Evolutionary conservation across 2,329 filamentous ascomycete species (phyloP), one percentile per base, ranked within the genome.

Genomic region (Domatiomyces catenatus): DNA sequence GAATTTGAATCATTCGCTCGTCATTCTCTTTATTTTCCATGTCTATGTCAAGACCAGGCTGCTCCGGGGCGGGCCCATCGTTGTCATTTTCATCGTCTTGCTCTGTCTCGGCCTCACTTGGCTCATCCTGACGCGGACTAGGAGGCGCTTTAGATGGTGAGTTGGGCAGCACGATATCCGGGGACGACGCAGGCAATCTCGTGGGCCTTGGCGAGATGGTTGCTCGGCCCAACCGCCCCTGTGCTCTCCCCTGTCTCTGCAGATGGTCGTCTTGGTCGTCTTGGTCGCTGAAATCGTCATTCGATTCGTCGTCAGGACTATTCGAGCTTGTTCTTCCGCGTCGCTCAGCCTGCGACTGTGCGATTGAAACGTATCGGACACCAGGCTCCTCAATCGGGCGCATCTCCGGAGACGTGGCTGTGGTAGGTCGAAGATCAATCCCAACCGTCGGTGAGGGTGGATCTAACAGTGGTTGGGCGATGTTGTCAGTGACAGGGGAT

Each of bases 21-120:
- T 65, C 63, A 47, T 73, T 73, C 55, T 73, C 71, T 56, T 73
- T 73, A 52, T 73, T 66, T 51, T 72, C 71, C 42, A 71, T 69
- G 8, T 59, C 61, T 8, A 65, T 60, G 12, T 60, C 56, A 19
- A 53, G 47, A 4, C 62, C 10, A 5, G 12, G 32, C 10, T 39
- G 32, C 12, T 39, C 32, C 12, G 15, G 32, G 59, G 46, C 64
- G 64, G 43, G 62, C 63, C 44, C 58, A 56, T 42, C 48, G 59
- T 8, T 56, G 58, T 0, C 55, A 15, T 52, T 56, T 39, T 68
- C 63, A 43, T 71, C 69, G 52, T 72, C 70, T 50, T 69, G 66
- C 50, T 72, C 71, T 0, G 71, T 73, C 56, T 73, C 70, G 50
- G 68, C 69, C 57, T 72, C 68, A 50, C 66, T 67, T 17, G 63